Base-by-base conservation (phyloP, 2,329 filamentous ascomycete species). In the Arthroderma sp. region DNA sequence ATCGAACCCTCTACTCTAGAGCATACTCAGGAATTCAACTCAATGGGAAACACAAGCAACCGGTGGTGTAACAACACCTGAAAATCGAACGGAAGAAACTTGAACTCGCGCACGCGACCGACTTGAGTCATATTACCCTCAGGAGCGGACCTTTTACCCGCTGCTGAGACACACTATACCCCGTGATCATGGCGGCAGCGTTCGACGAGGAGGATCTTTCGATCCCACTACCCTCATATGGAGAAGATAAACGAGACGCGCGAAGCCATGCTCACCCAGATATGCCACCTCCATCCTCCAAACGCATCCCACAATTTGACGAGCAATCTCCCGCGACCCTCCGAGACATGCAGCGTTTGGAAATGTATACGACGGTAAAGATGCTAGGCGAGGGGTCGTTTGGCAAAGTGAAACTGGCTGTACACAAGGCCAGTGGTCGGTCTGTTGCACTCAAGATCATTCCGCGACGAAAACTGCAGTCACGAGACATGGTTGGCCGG, bases 401-500 rank as follows among this genome's bases (percentile, higher is more conserved):
- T 63, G 91, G 91, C 56, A 98, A 98, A 70, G 91, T 98, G 62
- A 96, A 96, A 72, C 77, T 98, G 56, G 91, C 91, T 22, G 83
- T 88, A 36, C 91, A 98, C 62, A 80, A 86, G 57, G 80, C 87
- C 54, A 96, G 85, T 53, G 85, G 85, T 52, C 88, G 96, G 65
- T 85, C 95, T 69, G 91, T 98, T 42, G 91, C 91, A 29, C 75
- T 98, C 60, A 98, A 98, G 74, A 95, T 96, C 60, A 98, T 98
- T 59, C 85, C 87, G 36, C 78, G 91, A 53, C 91, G 91, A 71
- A 94, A 95, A 71, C 76, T 98, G 58, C 86, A 95, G 55, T 96
- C 88, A 55, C 77, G 89, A 58, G 91, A 98, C 65, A 96, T 98
- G 91, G 88, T 93, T 43, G 91, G 91, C 49, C 79, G 91, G 49